Evolutionary conservation across 106 monocot species (phyloP).

Genomic region (Apostasia shenzhenica): DNA sequence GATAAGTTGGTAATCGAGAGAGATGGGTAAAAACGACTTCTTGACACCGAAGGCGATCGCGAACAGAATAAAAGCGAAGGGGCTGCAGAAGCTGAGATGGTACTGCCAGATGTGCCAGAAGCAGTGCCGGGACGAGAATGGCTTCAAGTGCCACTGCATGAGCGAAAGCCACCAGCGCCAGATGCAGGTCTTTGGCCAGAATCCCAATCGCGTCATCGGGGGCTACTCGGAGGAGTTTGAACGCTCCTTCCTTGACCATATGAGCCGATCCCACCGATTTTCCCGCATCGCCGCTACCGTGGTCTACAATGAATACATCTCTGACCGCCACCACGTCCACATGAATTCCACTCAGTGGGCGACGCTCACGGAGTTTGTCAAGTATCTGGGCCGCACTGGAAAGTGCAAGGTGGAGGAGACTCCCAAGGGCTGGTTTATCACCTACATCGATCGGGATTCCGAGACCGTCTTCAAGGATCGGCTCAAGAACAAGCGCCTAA

Average conservation of each 20-base stretch:
- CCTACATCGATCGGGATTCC: constrained; percentile 87
- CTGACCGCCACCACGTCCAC: constrained; percentile 84
- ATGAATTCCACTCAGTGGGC: constrained; percentile 98
- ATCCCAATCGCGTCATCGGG: constrained; percentile 66
- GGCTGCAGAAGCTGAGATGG: constrained; percentile 96
- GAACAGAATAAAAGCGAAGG: constrained; percentile 94
- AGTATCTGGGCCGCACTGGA: constrained; percentile 73
- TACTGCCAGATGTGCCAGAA: constrained; percentile 99
- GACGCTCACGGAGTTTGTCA: constrained; percentile 93
- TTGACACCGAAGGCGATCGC: constrained; percentile 97
- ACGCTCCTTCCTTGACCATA: constrained; percentile 52
- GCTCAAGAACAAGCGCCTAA: constrained; percentile 59
- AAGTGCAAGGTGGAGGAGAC: constrained; percentile 95
- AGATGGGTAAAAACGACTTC: constrained; percentile 97
- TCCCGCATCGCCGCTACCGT: constrained; percentile 94
- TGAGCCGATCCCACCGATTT: constrained; percentile 80
- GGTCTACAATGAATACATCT: constrained; percentile 93
- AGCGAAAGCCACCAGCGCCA: constrained; percentile 94
- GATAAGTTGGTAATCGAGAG: background rate
- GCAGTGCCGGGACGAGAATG: constrained; percentile 99
- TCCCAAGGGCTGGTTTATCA: constrained; percentile 97
- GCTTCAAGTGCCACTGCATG: constrained; percentile 99
- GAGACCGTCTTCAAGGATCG: constrained; percentile 76
- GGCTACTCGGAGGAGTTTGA: constrained; percentile 93
- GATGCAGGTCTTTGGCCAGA: constrained; percentile 97